Base-by-base conservation (phyloP, 495 filamentous ascomycete genomes). In the Lentithecium fluviatile region DNA sequence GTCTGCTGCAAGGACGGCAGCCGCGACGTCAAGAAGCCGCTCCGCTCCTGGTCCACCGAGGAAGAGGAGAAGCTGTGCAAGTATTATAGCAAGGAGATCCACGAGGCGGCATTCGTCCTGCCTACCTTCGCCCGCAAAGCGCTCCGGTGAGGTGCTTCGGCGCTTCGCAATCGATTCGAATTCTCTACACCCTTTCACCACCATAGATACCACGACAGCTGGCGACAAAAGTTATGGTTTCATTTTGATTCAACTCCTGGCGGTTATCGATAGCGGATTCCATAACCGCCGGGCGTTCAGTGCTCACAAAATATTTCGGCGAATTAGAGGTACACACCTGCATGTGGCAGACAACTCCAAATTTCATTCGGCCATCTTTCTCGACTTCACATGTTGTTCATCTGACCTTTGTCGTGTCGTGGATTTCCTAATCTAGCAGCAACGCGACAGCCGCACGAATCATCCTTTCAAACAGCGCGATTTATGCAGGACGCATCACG, bases 11-110 rank as follows among this genome's bases (percentile, higher is more conserved):
- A 97, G 84, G 94, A 97, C 71, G 80, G 84, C 66, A 82, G 73
- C 65, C 84, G 87, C 71, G 84, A 99, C 77, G 83, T 97, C 57
- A 87, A 79, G 70, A 86, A 85, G 75, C 95, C 95, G 37, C 64
- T 96, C 26, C 87, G 95, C 69, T 76, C 75, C 53, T 94, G 88
- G 84, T 77, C 82, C 52, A 74, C 78, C 58, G 91, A 97, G 77
- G 91, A 97, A 76, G 95, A 99, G 83, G 85, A 87, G 69, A 87
- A 88, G 77, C 78, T 90, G 50, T 96, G 88, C 86, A 80, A 83
- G 71, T 99, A 99, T 83, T 97, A 97, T 81, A 97, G 93, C 78
- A 80, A 87, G 69, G 87, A 90, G 69, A 93, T 97, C 74, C 95
- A 99, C 79, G 85, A 89, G 77, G 92, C 95, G 40, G 85, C 85